Evolutionary conservation across 2,329 filamentous ascomycete species (phyloP), one percentile per base, ranked within the genome.

Genomic region (Cladosporium phlei): DNA sequence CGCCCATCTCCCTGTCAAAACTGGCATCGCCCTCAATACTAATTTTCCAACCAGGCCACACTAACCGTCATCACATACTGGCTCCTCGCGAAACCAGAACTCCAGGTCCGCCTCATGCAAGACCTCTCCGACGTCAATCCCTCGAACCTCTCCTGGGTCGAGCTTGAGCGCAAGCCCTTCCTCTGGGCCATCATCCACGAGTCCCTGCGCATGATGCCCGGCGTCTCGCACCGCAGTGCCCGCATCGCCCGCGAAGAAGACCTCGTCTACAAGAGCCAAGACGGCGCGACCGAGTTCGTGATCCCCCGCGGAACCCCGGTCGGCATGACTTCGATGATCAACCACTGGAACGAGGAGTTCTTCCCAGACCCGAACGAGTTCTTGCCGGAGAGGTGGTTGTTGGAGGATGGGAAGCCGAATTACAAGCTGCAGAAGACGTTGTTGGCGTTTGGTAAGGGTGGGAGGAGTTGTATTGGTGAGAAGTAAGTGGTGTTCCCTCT

Each of bases 141-240:
- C 16, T 35, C 42, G 2, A 45, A 45, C 16, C 32, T 45, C 16
- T 37, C 28, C 6, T 45, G 42, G 42, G 17, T 45, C 42, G 42
- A 40, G 11, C 50, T 54, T 9, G 52, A 54, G 29, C 46, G 43
- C 20, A 57, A 71, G 5, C 63, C 69, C 2, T 74, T 70, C 49
- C 66, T 76, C 3, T 63, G 65, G 4, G 71, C 62, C 1, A 67
- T 73, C 4, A 56, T 76, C 35, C 68, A 66, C 42, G 73, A 76
- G 64, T 66, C 62, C 1, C 64, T 75, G 7, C 67, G 73, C 16
- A 46, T 47, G 22, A 40, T 35, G 38, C 35, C 35, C 14, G 35
- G 35, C 10, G 45, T 47, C n/a, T 39, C 45, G n/a, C 35, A 47
- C 30, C 24, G 45, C 2, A 34, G 28, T 9, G 38, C 38, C 17